These are phyloP conservation scores for Sphaerulina populicola DNA, from an alignment of 2,329 filamentous ascomycete species.

Conservation along the genomic window DNA sequence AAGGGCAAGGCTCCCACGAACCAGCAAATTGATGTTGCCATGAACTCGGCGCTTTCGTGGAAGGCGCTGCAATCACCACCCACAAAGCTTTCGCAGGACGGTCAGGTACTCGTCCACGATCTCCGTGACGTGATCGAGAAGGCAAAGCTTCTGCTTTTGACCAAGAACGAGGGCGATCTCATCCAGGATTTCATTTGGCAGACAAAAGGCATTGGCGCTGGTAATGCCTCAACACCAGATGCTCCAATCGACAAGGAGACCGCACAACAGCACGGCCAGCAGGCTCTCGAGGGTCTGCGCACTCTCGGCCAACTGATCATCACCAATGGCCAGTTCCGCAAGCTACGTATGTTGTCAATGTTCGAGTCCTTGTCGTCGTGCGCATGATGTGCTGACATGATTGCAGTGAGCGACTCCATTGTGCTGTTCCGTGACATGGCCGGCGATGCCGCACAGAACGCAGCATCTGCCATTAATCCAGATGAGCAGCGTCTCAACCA, in stretches of 20 bases:
- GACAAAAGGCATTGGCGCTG: slow-evolving; percentile 64
- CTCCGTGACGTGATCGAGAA: slow-evolving; percentile 71
- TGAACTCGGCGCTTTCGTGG: slow-evolving; percentile 78
- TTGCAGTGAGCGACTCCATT: slow-evolving; percentile 63
- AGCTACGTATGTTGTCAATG: slow-evolving; percentile 57
- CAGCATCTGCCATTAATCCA: slow-evolving; percentile 66
- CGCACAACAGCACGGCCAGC: slow-evolving; percentile 72
- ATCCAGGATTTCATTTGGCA: slow-evolving; percentile 97
- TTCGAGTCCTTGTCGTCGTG: not conserved
- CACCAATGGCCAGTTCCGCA: slow-evolving; percentile 93
- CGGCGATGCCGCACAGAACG: slow-evolving; percentile 76
- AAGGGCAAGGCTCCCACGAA: slow-evolving; percentile 90
- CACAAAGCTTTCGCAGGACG: slow-evolving; percentile 70
- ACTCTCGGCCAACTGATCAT: slow-evolving; percentile 83
- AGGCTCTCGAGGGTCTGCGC: slow-evolving; percentile 74
- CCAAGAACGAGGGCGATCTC: slow-evolving; percentile 91
- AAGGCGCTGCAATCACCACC: slow-evolving; percentile 62
- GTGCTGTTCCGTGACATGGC: slow-evolving; percentile 82
- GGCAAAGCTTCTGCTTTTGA: slow-evolving; percentile 74
- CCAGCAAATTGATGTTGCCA: slow-evolving; percentile 86
- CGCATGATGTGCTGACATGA: not conserved
- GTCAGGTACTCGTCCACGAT: slow-evolving; percentile 68
- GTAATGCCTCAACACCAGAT: slow-evolving; percentile 52
- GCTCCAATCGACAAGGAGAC: slow-evolving; percentile 66
- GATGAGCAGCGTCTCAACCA: slow-evolving; percentile 65